A percentile compares a stretch with the other conserved stretches of the same genome.
Conservation (phyloP, 768 basidiomycete genomes). For the Sistotremastrum niveocremeum region DNA sequence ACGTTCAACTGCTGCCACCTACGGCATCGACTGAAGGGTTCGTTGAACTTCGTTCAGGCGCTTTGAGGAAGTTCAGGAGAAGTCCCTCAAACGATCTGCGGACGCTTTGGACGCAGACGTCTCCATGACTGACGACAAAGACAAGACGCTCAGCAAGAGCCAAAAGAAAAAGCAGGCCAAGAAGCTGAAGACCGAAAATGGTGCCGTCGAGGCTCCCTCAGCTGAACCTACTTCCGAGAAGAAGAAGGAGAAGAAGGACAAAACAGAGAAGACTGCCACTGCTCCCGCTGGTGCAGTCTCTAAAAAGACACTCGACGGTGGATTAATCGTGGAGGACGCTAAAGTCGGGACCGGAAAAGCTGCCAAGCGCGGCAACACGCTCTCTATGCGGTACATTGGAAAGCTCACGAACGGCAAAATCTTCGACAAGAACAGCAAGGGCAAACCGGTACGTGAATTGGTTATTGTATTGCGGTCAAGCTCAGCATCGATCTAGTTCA, state of each 20-base stretch:
- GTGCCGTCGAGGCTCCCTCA: slow-evolving; percentile 24
- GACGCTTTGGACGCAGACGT: slow-evolving; percentile 33
- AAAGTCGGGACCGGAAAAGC: slow-evolving; percentile 73
- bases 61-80: slow-evolving; percentile 57
- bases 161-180: slow-evolving; percentile 58
- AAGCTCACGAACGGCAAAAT: slow-evolving; percentile 65
- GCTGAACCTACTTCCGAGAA: slow-evolving; percentile 14
- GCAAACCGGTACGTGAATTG: slow-evolving; percentile 59
- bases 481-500: slow-evolving; percentile 32
- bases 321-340: slow-evolving; percentile 63
- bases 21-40: not conserved
- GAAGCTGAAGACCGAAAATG: slow-evolving; percentile 57
- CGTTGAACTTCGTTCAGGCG: slow-evolving; percentile 28
- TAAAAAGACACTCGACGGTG: slow-evolving; percentile 44
- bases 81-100: slow-evolving; percentile 53
- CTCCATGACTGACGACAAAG: slow-evolving; percentile 17
- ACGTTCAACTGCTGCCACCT: slow-evolving; percentile 8
- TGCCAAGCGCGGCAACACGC: slow-evolving; percentile 74
- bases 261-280: slow-evolving; percentile 16
- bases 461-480: slow-evolving; percentile 6
- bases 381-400: slow-evolving; percentile 87
- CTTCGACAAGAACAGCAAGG: slow-evolving; percentile 74
- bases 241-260: slow-evolving; percentile 22
- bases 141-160: slow-evolving; percentile 31
- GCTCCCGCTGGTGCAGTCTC: slow-evolving; percentile 7